phyloP scores from a whole-genome alignment of 202 grass and related monocot genomes.

The Musa balbisiana region DNA sequence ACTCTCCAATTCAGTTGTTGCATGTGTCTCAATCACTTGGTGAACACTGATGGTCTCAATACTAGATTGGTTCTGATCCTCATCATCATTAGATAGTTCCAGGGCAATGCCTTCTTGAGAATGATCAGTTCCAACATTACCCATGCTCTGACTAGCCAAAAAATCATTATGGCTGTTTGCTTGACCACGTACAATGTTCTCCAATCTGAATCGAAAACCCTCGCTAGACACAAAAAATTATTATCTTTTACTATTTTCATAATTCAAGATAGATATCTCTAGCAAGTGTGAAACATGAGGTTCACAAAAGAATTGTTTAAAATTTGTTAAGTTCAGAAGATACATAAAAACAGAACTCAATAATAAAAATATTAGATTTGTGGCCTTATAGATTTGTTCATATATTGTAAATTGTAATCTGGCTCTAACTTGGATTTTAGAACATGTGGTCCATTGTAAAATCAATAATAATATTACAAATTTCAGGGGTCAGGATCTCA shows the following conservation, averaged over 20 bases:
- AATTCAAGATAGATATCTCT: background rate
- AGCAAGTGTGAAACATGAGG: background rate
- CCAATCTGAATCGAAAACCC: slow-evolving; percentile 85
- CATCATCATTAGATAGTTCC: slow-evolving; percentile 33
- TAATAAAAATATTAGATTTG: background rate
- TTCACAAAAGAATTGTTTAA: background rate
- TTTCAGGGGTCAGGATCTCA: too few relatives aligned
- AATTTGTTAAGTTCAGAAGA: background rate
- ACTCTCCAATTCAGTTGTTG: slow-evolving; percentile 39
- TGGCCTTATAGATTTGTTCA: background rate
- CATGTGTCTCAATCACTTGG: slow-evolving; percentile 25
- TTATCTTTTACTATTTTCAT: slow-evolving; percentile 23
- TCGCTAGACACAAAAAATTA: slow-evolving; percentile 54
- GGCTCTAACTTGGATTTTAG: too few relatives aligned
- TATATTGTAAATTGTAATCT: too few relatives aligned
- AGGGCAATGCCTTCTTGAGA: slow-evolving; percentile 11
- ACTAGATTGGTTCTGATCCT: slow-evolving; percentile 29
- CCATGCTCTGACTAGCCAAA: slow-evolving; percentile 19
- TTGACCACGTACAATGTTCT: slow-evolving; percentile 70
- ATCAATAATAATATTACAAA: too few relatives aligned
- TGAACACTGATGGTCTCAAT: slow-evolving; percentile 27
- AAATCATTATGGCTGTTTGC: slow-evolving; percentile 35
- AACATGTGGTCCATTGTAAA: too few relatives aligned
- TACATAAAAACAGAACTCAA: background rate
- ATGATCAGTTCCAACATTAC: background rate